These are phyloP conservation scores for Heliosperma pusillum DNA, from an alignment of 148 eudicot species.

Conservation along the genomic window DNA sequence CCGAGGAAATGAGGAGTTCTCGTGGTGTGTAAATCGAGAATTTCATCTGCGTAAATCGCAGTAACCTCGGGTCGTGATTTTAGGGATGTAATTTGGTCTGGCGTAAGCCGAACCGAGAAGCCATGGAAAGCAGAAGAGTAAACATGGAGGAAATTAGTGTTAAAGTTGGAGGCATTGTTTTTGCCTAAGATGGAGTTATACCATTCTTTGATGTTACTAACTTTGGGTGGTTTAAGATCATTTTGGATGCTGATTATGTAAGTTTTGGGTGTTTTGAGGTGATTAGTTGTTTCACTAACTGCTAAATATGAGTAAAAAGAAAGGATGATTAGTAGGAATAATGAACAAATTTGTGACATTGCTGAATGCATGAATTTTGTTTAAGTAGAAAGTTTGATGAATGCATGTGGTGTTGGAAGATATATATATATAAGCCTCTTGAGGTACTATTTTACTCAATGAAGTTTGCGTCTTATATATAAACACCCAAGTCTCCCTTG, in stretches of 20 bases:
- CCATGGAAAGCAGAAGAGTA: conserved; percentile 33
- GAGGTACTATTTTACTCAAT: too few species aligned
- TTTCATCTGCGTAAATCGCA: conserved; percentile 14
- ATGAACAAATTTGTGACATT: not conserved
- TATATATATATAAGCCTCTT: too few species aligned
- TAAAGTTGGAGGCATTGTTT: not conserved
- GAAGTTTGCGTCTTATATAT: too few species aligned
- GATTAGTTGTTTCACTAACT: not conserved
- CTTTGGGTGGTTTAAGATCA: conserved; percentile 12
- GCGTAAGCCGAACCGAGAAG: conserved; percentile 24
- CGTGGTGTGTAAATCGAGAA: conserved; percentile 26
- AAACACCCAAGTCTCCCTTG: too few species aligned
- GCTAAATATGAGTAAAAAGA: not conserved
- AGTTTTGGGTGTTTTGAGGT: not conserved
- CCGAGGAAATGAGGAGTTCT: conserved; percentile 32
- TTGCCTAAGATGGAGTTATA: conserved; percentile 16
- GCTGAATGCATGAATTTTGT: too few species aligned
- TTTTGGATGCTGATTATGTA: conserved; percentile 23
- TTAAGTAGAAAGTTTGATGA: too few species aligned
- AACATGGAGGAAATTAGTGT: conserved; percentile 16
- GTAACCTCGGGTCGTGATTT: conserved; percentile 13
- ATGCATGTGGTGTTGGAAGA: too few species aligned
- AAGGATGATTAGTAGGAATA: not conserved
- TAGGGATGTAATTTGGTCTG: conserved; percentile 16
- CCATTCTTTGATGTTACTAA: conserved; percentile 27